Evolutionary conservation across 345 rosid species (phyloP), one percentile per base, ranked within the genome.

Genomic region (Mercurialis annua): DNA sequence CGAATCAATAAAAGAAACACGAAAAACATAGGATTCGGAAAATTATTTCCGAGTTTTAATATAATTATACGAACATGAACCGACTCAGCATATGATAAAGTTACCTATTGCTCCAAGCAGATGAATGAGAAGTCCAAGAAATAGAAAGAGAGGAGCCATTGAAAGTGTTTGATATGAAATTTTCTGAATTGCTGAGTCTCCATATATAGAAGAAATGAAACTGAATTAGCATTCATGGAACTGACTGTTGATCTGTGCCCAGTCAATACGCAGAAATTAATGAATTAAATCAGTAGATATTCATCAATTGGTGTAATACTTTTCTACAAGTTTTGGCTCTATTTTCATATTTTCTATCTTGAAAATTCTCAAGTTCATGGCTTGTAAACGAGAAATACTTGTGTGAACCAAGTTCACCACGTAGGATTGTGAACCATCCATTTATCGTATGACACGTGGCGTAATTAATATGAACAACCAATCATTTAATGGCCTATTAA

Each of bases 101-200:
- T 17, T 9, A 74, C 73, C 69, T 42, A 48, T 14, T 11, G 42
- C 24, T 16, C 54, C 30, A 4, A 57, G n/a, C 29, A 14, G 5
- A 56, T 69, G 29, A 46, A 69, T 50, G 27, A 67, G 20, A 18
- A 73, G 52, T 0, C n/a, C 64, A 47, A 73, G 46, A 34, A 63
- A 38, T 10, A 67, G 23, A 27, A 62, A 1, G 2, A 30, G 6
- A 5, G 64, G 15, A 55, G 68, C 59, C 72, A 73, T 55, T 40
- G 18, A 8, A 73, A 36, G 67, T 31, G 44, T 23, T 43, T 26
- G 29, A 47, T 4, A 10, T 44, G 38, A 20, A 59, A 58, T 30
- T 14, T 23, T 48, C 20, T 58, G 43, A 30, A 33, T 9, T 11
- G 1, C 30, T 1, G 7, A 47, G 23, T 50, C 57, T 33, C 47